These are phyloP conservation scores for Hypoxylon sp. DNA, from an alignment of 2,329 filamentous ascomycete species.

Conservation along the genomic window DNA sequence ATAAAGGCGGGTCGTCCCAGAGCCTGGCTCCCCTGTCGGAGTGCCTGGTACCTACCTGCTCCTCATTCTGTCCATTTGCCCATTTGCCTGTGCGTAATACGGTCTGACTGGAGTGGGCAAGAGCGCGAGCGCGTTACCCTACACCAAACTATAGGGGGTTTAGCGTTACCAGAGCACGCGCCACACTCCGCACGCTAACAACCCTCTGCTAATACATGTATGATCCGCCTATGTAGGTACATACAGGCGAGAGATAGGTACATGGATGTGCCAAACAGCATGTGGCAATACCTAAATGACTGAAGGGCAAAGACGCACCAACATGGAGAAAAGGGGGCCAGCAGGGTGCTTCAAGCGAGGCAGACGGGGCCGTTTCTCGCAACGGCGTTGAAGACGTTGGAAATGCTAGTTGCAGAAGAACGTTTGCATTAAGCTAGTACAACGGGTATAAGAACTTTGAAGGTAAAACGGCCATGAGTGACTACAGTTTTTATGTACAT, in stretches of 20 bases:
- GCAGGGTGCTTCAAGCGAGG: slow-evolving; percentile 19
- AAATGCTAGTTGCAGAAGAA: not conserved
- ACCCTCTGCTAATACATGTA: not conserved
- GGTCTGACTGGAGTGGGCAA: slow-evolving; percentile 19
- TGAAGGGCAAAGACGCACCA: slow-evolving; percentile 19
- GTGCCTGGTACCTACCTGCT: slow-evolving; percentile 41
- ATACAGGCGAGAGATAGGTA: not conserved
- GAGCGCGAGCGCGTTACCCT: slow-evolving; percentile 20
- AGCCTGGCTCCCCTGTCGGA: slow-evolving; percentile 30
- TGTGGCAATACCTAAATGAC: slow-evolving; percentile 24
- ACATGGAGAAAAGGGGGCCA: slow-evolving; percentile 36
- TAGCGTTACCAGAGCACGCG: slow-evolving; percentile 33
- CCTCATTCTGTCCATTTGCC: slow-evolving; percentile 12
- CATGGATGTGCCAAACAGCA: slow-evolving; percentile 13
- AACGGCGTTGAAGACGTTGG: slow-evolving; percentile 17
- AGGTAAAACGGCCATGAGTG: slow-evolving; percentile 6
- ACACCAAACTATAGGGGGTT: slow-evolving; percentile 26
- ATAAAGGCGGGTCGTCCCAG: slow-evolving; percentile 41
- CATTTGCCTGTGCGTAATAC: slow-evolving; percentile 42
- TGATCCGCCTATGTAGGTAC: not conserved
- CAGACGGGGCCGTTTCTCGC: not conserved
- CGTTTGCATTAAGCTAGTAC: slow-evolving; percentile 5
- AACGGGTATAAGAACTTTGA: not conserved
- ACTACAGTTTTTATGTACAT: not conserved
- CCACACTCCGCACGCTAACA: not conserved